phyloP scores from a whole-genome alignment of 2,329 filamentous ascomycete genomes.

The Grosmannia huntii region DNA sequence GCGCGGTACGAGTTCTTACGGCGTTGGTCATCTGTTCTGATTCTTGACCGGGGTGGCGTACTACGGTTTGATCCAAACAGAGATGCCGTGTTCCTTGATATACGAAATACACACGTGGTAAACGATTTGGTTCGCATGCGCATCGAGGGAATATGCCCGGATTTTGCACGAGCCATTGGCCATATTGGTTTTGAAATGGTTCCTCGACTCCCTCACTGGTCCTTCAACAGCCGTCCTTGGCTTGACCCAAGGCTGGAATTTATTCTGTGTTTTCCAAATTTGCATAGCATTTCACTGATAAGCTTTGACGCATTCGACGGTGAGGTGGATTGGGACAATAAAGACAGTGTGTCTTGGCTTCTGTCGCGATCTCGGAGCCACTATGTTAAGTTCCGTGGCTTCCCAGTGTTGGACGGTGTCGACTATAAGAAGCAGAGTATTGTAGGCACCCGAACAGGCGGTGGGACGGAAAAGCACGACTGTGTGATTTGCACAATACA shows the following conservation, averaged over 20 bases:
- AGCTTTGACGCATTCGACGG: constrained; percentile 6
- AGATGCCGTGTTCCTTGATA: constrained; percentile 11
- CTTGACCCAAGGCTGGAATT: constrained; percentile 9
- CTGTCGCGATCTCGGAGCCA: constrained; percentile 3
- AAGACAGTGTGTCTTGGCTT: constrained; percentile 7
- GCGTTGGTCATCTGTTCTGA: constrained; percentile 1
- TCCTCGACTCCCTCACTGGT: constrained; percentile 11
- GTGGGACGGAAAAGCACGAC: constrained; percentile 5
- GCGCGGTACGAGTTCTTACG: constrained; percentile 7
- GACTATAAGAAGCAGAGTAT: constrained; percentile 4
- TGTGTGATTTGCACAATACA: constrained; percentile 14
- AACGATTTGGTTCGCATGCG: constrained; percentile 4
- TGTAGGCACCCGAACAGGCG: constrained; percentile 3
- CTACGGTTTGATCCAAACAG: constrained; percentile 6
- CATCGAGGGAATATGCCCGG: background rate
- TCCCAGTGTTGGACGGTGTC: constrained; percentile 5
- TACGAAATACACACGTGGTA: constrained; percentile 6
- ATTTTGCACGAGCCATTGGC: constrained; percentile 5
- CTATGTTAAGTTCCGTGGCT: constrained; percentile 6
- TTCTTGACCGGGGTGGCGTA: background rate
- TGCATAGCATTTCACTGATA: constrained; percentile 11
- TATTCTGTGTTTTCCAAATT: constrained; percentile 9
- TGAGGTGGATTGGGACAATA: constrained; percentile 9
- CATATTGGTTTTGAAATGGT: constrained; percentile 13
- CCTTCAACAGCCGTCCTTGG: constrained; percentile 2